Evolutionary conservation across 2,329 filamentous ascomycete genomes (phyloP).

Genomic region (Neophaeococcomyces aloes): DNA sequence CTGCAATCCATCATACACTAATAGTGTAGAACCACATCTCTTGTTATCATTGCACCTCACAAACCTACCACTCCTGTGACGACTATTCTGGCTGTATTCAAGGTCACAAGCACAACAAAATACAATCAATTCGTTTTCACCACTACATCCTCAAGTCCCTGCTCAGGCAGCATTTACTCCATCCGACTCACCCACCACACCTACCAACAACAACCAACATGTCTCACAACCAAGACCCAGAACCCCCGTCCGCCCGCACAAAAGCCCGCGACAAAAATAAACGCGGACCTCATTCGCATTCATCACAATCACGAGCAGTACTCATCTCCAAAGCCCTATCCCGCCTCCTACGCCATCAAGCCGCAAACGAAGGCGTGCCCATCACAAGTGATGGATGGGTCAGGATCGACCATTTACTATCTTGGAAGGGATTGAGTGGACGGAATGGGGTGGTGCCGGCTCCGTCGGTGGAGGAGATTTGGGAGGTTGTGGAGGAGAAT

Average conservation of each 20-base stretch:
- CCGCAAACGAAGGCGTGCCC: slow-evolving; percentile 48
- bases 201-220: neutral
- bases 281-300: slow-evolving; percentile 5
- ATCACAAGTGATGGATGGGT: slow-evolving; percentile 51
- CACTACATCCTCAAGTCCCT: no score
- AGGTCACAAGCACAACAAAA: no score
- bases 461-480: slow-evolving; percentile 65
- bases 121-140: no score
- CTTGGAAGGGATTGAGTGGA: slow-evolving; percentile 44
- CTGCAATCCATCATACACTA: no score
- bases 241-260: neutral
- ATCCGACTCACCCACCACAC: neutral
- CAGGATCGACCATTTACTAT: slow-evolving; percentile 49
- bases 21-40: no score
- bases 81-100: no score
- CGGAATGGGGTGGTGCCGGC: slow-evolving; percentile 46
- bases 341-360: slow-evolving; percentile 51
- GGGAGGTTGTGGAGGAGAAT: slow-evolving; percentile 57
- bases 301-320: slow-evolving; percentile 28
- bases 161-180: no score
- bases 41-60: no score
- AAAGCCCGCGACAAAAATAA: neutral
- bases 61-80: no score
- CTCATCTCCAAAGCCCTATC: slow-evolving; percentile 41
- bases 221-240: slow-evolving; percentile 1